Percentiles rank a stretch among this genome's conserved stretches.
These are phyloP conservation scores for Verbascum thapsus DNA, from an alignment of 257 asterid genomes.

Conservation along the genomic window DNA sequence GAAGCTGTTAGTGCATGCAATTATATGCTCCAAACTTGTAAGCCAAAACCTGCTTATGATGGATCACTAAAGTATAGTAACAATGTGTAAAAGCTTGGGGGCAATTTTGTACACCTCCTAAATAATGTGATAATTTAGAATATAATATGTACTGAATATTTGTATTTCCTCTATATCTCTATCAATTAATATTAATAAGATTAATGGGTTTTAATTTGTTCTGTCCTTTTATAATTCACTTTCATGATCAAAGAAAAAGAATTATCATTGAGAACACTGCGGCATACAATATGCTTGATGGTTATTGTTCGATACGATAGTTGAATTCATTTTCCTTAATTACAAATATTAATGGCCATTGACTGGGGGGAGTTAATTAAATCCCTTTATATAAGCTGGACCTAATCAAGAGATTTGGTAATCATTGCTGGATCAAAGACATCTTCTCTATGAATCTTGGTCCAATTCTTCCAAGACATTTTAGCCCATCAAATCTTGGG, in stretches of 20 bases:
- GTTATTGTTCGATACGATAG: too few relatives aligned
- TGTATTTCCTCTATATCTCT: neutral
- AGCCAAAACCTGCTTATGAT: constrained; percentile 38
- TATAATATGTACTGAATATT: neutral
- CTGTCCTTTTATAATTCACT: neutral
- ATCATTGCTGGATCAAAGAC: too few relatives aligned
- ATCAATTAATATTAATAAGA: neutral
- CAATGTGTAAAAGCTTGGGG: constrained; percentile 14
- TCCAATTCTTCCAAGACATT: too few relatives aligned
- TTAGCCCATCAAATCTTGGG: too few relatives aligned
- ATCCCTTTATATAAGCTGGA: too few relatives aligned
- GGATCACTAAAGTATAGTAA: constrained; percentile 46
- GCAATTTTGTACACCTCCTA: constrained; percentile 8
- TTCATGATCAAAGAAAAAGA: neutral
- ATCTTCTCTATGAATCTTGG: too few relatives aligned
- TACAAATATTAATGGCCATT: too few relatives aligned
- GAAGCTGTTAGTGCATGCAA: constrained; percentile 91
- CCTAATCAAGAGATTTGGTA: too few relatives aligned
- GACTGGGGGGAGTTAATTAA: too few relatives aligned
- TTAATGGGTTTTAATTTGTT: neutral
- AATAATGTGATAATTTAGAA: constrained; percentile 19
- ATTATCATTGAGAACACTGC: too few relatives aligned
- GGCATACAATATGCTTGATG: too few relatives aligned
- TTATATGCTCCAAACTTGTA: constrained; percentile 69
- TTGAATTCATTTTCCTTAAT: too few relatives aligned